These are phyloP conservation scores for Erysimum cheiri DNA, from an alignment of 441 rosid species.

Conservation along the genomic window DNA sequence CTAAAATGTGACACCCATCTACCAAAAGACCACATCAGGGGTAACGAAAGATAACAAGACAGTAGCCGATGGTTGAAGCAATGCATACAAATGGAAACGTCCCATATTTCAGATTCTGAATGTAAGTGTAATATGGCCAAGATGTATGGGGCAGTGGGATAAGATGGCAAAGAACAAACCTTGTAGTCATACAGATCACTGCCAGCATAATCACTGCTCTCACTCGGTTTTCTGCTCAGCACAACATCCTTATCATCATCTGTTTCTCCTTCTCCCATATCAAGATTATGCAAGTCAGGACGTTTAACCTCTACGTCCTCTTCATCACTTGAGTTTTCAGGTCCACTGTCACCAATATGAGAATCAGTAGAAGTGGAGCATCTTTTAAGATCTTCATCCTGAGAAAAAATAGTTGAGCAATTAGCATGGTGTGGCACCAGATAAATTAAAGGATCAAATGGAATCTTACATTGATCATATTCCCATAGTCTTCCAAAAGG, in stretches of 20 bases:
- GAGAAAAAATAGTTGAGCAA: constrained; percentile 43
- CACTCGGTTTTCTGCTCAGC: constrained; percentile 87
- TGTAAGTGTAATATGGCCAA: constrained; percentile 26
- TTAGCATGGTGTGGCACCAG: constrained; percentile 12
- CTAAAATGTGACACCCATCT: constrained; percentile 5
- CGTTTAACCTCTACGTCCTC: constrained; percentile 67
- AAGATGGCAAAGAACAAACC: constrained; percentile 53
- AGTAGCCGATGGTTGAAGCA: constrained; percentile 27
- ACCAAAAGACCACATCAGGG: constrained; percentile 15
- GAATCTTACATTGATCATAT: constrained; percentile 80
- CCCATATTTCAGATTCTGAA: constrained; percentile 13
- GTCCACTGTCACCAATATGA: constrained; percentile 84
- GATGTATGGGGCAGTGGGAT: constrained; percentile 26
- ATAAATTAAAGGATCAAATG: not conserved
- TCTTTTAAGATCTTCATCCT: constrained; percentile 91
- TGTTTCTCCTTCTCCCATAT: constrained; percentile 72
- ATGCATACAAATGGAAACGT: constrained; percentile 23
- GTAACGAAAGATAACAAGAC: constrained; percentile 3
- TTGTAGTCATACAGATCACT: constrained; percentile 93
- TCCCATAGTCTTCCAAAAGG: constrained; percentile 91
- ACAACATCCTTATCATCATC: constrained; percentile 72
- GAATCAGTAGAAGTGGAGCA: constrained; percentile 95
- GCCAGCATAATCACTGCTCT: constrained; percentile 85
- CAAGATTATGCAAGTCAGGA: constrained; percentile 74
- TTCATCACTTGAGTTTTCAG: constrained; percentile 88